A percentile compares a stretch with the other conserved stretches of the same genome.
These are phyloP conservation scores for Ceratocystis papillata DNA, from an alignment of 2,329 filamentous ascomycete species.

Conservation along the genomic window DNA sequence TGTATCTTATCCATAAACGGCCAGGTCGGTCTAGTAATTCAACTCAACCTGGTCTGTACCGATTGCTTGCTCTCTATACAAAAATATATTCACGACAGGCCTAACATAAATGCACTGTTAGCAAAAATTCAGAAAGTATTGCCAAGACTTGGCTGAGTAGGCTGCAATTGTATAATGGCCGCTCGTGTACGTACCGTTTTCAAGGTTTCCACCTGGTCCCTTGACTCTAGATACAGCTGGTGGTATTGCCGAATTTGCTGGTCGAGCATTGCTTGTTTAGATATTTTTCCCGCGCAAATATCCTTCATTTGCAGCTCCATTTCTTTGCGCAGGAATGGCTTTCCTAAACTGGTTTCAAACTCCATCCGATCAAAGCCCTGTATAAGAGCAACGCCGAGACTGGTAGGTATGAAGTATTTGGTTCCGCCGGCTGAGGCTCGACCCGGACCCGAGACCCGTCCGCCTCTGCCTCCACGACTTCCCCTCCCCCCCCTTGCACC, in stretches of 20 bases:
- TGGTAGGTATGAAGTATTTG: constrained; percentile 85
- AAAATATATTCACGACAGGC: constrained; percentile 9
- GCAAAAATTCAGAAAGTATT: neutral
- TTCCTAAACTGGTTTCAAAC: constrained; percentile 82
- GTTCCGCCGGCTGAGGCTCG: constrained; percentile 37
- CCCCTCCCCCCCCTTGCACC: constrained; percentile 36
- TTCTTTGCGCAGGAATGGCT: constrained; percentile 92
- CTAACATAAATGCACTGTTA: neutral
- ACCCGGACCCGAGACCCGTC: constrained; percentile 32
- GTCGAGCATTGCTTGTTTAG: constrained; percentile 61
- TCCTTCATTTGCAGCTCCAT: constrained; percentile 97
- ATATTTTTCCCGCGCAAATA: constrained; percentile 79
- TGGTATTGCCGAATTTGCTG: constrained; percentile 82
- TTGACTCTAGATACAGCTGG: constrained; percentile 72
- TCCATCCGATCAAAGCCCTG: constrained; percentile 92
- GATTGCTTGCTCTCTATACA: neutral
- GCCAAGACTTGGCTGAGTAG: neutral
- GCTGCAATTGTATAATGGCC: neutral
- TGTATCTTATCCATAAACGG: too few species aligned
- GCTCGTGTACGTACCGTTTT: constrained; percentile 42
- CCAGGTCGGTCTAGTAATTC: too few species aligned
- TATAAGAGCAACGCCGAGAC: constrained; percentile 80
- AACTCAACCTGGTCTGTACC: neutral
- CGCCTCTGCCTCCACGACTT: constrained; percentile 39
- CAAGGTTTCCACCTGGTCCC: constrained; percentile 59